A percentile compares a stretch with the other conserved stretches of the same genome.
Evolutionary conservation across 2,329 filamentous ascomycete species (phyloP).

Genomic region (Fusarium transvaalense): DNA sequence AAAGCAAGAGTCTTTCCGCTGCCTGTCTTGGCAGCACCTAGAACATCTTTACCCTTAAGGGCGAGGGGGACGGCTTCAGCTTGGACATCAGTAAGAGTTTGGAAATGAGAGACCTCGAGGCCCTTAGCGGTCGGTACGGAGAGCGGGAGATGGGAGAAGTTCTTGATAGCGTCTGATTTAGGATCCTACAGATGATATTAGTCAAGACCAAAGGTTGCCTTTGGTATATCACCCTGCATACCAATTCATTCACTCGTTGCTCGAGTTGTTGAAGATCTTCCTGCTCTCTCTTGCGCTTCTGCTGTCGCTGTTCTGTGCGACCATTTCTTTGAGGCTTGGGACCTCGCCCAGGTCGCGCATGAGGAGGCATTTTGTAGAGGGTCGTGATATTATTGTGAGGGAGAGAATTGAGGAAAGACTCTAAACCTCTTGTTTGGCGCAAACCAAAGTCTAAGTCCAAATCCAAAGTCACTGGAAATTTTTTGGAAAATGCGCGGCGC

Average conservation of each 20-base stretch:
- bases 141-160: conserved; percentile 87
- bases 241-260: conserved; percentile 52
- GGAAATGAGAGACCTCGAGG: conserved; percentile 88
- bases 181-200: conserved; percentile 63
- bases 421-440: conserved; percentile 28
- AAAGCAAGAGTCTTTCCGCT: conserved; percentile 97
- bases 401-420: conserved; percentile 9
- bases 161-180: conserved; percentile 69
- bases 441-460: conserved; percentile 9
- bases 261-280: conserved; percentile 54
- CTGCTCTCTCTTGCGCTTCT: conserved; percentile 56
- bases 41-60: conserved; percentile 86
- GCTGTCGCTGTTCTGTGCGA: conserved; percentile 52
- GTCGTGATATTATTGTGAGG: background rate
- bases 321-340: conserved; percentile 48
- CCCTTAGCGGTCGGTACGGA: conserved; percentile 84
- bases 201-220: background rate
- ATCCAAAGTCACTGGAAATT: conserved; percentile 43
- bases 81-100: conserved; percentile 91
- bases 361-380: conserved; percentile 41
- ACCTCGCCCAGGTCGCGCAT: conserved; percentile 43
- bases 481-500: conserved; percentile 45
- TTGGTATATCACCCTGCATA: conserved; percentile 30
- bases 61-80: conserved; percentile 88
- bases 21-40: conserved; percentile 95